phyloP scores from a whole-genome alignment of 2,329 filamentous ascomycete species.

The Teratosphaeria zuluensis region DNA sequence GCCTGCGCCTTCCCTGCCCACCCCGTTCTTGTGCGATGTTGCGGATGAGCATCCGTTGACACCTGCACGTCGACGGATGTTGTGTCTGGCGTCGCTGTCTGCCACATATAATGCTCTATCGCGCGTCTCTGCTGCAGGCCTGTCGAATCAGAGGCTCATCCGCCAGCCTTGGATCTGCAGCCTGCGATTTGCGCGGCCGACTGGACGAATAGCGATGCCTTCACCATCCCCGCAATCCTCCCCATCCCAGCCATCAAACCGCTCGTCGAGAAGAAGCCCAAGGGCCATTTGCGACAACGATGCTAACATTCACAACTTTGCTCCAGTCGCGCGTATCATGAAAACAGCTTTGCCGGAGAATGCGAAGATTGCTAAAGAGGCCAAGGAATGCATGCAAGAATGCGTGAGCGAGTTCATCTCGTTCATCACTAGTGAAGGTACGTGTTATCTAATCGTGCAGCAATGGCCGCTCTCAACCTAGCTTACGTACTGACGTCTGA shows the following conservation, averaged over 20 bases:
- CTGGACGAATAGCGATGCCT: slow-evolving; percentile 33
- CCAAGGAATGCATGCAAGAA: slow-evolving; percentile 99
- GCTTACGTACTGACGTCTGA: slow-evolving; percentile 3
- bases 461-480: slow-evolving; percentile 6
- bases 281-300: slow-evolving; percentile 46
- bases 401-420: slow-evolving; percentile 99
- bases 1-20: slow-evolving; percentile 14
- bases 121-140: slow-evolving; percentile 38
- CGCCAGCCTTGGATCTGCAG: slow-evolving; percentile 25
- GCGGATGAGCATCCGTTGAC: slow-evolving; percentile 14
- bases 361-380: slow-evolving; percentile 91
- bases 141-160: slow-evolving; percentile 36
- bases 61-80: slow-evolving; percentile 22
- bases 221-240: slow-evolving; percentile 29
- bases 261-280: slow-evolving; percentile 18
- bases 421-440: slow-evolving; percentile 98
- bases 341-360: slow-evolving; percentile 96
- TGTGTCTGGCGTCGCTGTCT: slow-evolving; percentile 18
- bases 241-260: slow-evolving; percentile 15
- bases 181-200: slow-evolving; percentile 21
- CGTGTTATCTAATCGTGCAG: slow-evolving; percentile 28
- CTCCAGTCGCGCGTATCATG: slow-evolving; percentile 97
- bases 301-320: slow-evolving; percentile 92
- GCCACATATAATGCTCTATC: slow-evolving; percentile 32
- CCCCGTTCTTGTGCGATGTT: slow-evolving; percentile 17